Conservation (phyloP, 2,329 filamentous ascomycete genomes). For the Cytospora leucostoma region DNA sequence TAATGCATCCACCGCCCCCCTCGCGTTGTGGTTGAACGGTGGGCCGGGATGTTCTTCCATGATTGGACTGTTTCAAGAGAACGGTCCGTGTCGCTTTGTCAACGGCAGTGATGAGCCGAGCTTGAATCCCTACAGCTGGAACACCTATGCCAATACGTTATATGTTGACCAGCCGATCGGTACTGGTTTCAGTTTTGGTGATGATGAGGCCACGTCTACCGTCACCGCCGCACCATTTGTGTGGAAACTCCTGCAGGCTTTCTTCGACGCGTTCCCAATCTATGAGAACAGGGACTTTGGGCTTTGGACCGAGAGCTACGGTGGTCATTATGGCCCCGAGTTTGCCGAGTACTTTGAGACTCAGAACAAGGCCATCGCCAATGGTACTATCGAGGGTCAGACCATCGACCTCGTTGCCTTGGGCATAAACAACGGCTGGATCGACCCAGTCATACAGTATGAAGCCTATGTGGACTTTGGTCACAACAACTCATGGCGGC, state of each 20-base stretch:
- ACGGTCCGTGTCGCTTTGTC: constrained; percentile 50
- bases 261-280: constrained; percentile 16
- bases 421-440: constrained; percentile 40
- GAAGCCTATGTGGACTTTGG: constrained; percentile 36
- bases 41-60: constrained; percentile 61
- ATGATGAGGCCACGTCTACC: constrained; percentile 18
- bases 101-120: constrained; percentile 49
- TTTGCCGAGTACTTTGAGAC: constrained; percentile 29
- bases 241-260: constrained; percentile 22
- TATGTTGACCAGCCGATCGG: constrained; percentile 55
- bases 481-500: constrained; percentile 41
- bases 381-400: constrained; percentile 30
- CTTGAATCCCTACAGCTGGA: constrained; percentile 60
- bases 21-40: constrained; percentile 61
- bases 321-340: constrained; percentile 38
- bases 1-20: constrained; percentile 36
- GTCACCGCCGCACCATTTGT: constrained; percentile 22
- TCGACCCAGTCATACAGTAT: constrained; percentile 31
- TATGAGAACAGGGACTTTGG: constrained; percentile 23
- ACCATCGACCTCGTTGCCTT: constrained; percentile 38
- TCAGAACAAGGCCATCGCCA: constrained; percentile 18
- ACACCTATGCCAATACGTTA: constrained; percentile 57
- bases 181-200: constrained; percentile 47
- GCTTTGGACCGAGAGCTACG: constrained; percentile 39
- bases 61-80: constrained; percentile 51